Conservation (phyloP, 805 yeast genomes). For the Metschnikowia proteae region DNA sequence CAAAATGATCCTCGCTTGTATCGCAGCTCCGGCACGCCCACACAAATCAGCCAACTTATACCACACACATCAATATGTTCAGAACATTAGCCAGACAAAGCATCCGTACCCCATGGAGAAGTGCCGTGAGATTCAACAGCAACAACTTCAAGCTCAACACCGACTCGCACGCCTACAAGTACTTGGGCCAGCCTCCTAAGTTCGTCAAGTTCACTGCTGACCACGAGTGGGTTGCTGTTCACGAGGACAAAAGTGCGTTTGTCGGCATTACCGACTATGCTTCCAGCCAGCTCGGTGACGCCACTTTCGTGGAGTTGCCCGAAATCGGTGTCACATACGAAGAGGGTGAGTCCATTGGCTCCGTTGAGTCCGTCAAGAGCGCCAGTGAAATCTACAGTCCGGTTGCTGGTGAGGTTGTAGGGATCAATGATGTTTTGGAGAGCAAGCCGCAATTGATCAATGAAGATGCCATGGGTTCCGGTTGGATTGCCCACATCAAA, state of each 20-base stretch:
- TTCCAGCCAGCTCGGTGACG: slow-evolving; percentile 94
- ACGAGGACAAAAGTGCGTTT: slow-evolving; percentile 75
- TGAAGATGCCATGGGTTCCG: slow-evolving; percentile 87
- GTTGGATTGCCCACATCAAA: slow-evolving; percentile 85
- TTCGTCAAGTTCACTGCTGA: slow-evolving; percentile 71
- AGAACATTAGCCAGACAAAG: slow-evolving; percentile 17
- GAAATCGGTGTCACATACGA: slow-evolving; percentile 59
- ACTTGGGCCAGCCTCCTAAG: slow-evolving; percentile 41
- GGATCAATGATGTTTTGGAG: slow-evolving; percentile 63
- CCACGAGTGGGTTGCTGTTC: slow-evolving; percentile 93
- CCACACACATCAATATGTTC: slow-evolving; percentile 12
- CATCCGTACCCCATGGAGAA: slow-evolving; percentile 12
- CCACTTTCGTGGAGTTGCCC: slow-evolving; percentile 89
- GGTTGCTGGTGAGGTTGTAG: slow-evolving; percentile 70
- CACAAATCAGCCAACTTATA: too few relatives aligned
- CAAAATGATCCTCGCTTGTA: background rate
- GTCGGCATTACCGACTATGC: slow-evolving; percentile 94
- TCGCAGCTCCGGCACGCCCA: background rate
- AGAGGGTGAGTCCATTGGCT: slow-evolving; percentile 81
- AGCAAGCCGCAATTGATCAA: slow-evolving; percentile 76
- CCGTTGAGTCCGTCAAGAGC: slow-evolving; percentile 91
- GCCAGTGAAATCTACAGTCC: slow-evolving; percentile 94
- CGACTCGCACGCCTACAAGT: slow-evolving; percentile 38
- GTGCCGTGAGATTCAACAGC: slow-evolving; percentile 25
- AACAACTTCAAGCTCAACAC: slow-evolving; percentile 34